Evolutionary conservation across 805 yeast genomes (phyloP), one percentile per base, ranked within the genome.

Genomic region (Candida schatavii): DNA sequence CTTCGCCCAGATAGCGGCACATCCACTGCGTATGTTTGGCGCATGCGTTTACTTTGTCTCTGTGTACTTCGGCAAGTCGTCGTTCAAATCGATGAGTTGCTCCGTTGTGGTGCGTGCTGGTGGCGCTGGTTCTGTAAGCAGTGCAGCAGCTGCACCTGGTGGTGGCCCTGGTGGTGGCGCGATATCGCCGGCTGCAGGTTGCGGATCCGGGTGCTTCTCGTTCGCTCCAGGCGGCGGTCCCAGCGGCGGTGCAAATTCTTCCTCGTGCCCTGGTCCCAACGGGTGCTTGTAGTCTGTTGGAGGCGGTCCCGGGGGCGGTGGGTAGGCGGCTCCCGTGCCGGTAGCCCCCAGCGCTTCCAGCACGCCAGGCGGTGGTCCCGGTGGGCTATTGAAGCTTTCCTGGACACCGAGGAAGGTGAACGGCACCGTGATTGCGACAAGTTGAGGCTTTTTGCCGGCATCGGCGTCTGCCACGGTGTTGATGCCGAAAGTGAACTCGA

Each of bases 201-300:
- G 11, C n/a, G 14, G 10, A 15, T 11, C 18, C 19, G 38, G 27
- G 14, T 35, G 14, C n/a, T 22, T 15, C 14, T 35, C 38, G 14
- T 9, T 15, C 23, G 23, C 18, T n/a, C n/a, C n/a, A 37, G 40
- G 41, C 3, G 41, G 35, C 6, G 41, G 41, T 6, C 41, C 41
- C 5, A 28, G 15, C 10, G 41, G 41, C 22, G 41, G 26, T 28
- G 23, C 11, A 19, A 29, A 18, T 10, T 11, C 27, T 10, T 15
- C 33, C n/a, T n/a, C 19, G 11, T 20, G 29, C 11, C 20, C 14
- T 7, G 37, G 37, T 5, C 37, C 37, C 7, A 5, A 5, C 5
- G 37, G 37, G 13, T 19, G 22, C 37, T 22, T 15, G 18, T 35
- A 15, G 15, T n/a, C 37, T 18, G 13, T 28, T 13, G 29, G 37